Evolutionary conservation across 176 grass and related monocot genomes (phyloP).

Genomic region (Zoysia pacifica): DNA sequence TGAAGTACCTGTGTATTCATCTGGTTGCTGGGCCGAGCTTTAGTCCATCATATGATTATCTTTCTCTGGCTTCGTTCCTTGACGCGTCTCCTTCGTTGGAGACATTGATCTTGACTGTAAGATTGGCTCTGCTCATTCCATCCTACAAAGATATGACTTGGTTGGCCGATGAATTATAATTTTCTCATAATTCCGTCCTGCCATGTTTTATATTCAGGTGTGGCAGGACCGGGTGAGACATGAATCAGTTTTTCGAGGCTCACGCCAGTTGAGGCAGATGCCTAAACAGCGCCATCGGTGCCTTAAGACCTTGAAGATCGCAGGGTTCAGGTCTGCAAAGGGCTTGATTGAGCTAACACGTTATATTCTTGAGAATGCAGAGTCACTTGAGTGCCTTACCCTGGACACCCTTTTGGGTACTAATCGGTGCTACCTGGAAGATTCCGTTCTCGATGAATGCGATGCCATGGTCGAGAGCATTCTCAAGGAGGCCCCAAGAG

Average conservation of each 20-base stretch:
- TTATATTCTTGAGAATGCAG: neutral
- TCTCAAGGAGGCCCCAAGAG: neutral
- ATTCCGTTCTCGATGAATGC: neutral
- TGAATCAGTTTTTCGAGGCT: neutral
- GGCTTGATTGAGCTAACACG: neutral
- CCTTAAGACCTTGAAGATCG: neutral
- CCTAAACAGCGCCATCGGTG: neutral
- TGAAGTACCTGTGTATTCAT: slow-evolving; percentile 18
- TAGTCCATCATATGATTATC: slow-evolving; percentile 17
- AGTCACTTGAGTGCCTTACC: neutral
- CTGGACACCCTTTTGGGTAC: neutral
- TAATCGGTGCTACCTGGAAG: neutral
- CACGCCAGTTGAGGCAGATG: neutral
- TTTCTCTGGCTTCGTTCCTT: slow-evolving; percentile 14
- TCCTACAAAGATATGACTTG: neutral
- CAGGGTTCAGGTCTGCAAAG: neutral
- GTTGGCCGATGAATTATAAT: neutral
- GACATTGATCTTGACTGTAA: slow-evolving; percentile 21
- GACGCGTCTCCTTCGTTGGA: slow-evolving; percentile 26
- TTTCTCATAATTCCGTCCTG: neutral
- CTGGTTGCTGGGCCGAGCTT: no score
- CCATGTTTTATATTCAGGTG: neutral
- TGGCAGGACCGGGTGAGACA: neutral
- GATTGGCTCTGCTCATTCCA: neutral
- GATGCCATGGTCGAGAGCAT: neutral